phyloP scores from a whole-genome alignment of 805 yeast genomes.

The Lipomyces sp. region DNA sequence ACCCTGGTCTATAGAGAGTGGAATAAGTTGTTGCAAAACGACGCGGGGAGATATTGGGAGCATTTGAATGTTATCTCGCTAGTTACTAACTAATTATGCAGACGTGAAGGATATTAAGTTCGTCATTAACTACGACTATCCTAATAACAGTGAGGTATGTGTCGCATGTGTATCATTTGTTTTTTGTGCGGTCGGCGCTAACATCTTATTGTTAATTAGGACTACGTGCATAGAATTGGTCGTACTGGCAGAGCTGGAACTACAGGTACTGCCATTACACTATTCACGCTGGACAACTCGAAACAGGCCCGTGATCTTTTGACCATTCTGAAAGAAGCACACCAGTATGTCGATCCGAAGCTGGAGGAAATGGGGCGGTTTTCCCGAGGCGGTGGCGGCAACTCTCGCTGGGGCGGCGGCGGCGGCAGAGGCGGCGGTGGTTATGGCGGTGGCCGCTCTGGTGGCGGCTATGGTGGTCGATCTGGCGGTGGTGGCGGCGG shows the following conservation, averaged over 20 bases:
- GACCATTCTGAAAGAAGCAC: constrained; percentile 90
- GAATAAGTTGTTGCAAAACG: background rate
- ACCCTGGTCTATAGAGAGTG: background rate
- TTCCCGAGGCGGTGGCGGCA: constrained; percentile 64
- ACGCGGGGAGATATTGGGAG: background rate
- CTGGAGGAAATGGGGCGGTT: constrained; percentile 74
- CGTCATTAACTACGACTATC: constrained; percentile 95
- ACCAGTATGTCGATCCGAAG: constrained; percentile 81
- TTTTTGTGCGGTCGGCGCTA: background rate
- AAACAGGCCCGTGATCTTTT: constrained; percentile 87
- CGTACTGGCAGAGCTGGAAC: constrained; percentile 99
- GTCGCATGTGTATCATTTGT: background rate
- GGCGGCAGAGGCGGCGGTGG: constrained; percentile 50
- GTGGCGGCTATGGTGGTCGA: constrained; percentile 37
- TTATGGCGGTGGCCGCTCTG: constrained; percentile 41
- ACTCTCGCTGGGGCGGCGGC: constrained; percentile 51
- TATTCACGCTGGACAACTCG: constrained; percentile 84
- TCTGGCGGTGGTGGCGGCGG: constrained; percentile 37
- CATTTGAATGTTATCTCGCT: too few relatives aligned
- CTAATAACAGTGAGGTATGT: constrained; percentile 78
- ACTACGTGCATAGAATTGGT: constrained; percentile 97
- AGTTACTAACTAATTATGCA: constrained; percentile 34
- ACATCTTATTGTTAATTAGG: constrained; percentile 40
- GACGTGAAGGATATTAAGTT: constrained; percentile 96
- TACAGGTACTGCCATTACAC: constrained; percentile 89